Conservation (phyloP, 2,329 filamentous ascomycete species). For the Purpureocillium lavendulum region DNA sequence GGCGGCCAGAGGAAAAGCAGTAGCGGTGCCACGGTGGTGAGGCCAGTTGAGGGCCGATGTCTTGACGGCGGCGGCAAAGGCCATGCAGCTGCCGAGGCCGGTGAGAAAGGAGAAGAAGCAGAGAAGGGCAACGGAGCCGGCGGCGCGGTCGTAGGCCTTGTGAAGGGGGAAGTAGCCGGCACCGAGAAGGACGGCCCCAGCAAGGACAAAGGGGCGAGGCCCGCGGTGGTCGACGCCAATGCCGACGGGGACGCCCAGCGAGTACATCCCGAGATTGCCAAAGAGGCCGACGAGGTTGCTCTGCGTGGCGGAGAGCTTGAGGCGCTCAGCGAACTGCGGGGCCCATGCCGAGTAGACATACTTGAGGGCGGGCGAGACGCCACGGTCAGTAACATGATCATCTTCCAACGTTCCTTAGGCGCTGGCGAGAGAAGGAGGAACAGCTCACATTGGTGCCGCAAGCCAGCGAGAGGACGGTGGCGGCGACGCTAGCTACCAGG, state of each 20-base stretch:
- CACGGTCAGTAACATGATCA: conserved; percentile 2
- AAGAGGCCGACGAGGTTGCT: conserved; percentile 84
- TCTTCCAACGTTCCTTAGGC: conserved; percentile 3
- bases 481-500: conserved; percentile 75
- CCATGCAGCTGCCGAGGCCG: conserved; percentile 80
- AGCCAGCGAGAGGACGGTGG: conserved; percentile 75
- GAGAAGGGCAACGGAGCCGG: conserved; percentile 50
- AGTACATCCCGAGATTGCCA: conserved; percentile 92
- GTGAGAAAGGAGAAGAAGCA: conserved; percentile 82
- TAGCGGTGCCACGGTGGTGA: conserved; percentile 82
- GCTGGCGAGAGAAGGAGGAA: conserved; percentile 7
- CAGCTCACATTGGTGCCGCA: conserved; percentile 80
- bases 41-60: conserved; percentile 85
- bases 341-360: conserved; percentile 99
- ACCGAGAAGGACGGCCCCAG: conserved; percentile 65
- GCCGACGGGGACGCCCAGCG: conserved; percentile 79
- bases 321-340: conserved; percentile 81
- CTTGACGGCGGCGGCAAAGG: conserved; percentile 86
- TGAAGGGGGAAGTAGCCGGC: conserved; percentile 83
- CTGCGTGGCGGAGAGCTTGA: conserved; percentile 84
- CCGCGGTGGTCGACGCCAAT: conserved; percentile 79
- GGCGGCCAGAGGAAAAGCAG: conserved; percentile 83
- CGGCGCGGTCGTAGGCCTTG: conserved; percentile 63
- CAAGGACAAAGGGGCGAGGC: conserved; percentile 67
- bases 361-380: conserved; percentile 33